A percentile compares a stretch with the other conserved stretches of the same genome.
These are phyloP conservation scores for Carallia pectinifolia DNA, from an alignment of 345 rosid genomes.

Conservation along the genomic window DNA sequence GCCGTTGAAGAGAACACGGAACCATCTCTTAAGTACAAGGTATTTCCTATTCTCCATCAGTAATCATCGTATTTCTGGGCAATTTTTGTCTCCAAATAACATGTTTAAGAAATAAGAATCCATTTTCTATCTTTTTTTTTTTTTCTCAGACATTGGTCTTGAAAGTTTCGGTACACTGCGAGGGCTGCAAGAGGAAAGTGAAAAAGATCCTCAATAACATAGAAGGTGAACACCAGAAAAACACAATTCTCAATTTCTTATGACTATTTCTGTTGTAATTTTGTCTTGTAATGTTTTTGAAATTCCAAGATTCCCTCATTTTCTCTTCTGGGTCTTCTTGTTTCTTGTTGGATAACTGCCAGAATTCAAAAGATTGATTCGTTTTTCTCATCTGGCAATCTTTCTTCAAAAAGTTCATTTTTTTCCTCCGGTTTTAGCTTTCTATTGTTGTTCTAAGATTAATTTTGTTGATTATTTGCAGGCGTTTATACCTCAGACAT, in stretches of 20 bases:
- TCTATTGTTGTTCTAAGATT: background rate
- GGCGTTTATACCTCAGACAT: constrained; percentile 35
- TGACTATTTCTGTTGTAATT: background rate
- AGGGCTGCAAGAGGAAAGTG: constrained; percentile 34
- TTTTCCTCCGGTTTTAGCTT: background rate
- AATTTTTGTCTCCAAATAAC: background rate
- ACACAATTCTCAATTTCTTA: background rate
- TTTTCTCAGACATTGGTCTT: constrained; percentile 23
- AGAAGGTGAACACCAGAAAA: constrained; percentile 20
- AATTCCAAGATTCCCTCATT: background rate
- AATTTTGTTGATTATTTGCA: constrained; percentile 10
- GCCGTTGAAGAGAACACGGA: constrained; percentile 28
- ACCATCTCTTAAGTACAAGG: constrained; percentile 61
- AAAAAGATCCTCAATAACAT: constrained; percentile 20
- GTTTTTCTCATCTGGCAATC: background rate
- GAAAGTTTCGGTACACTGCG: constrained; percentile 31
- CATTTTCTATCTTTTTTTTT: background rate
- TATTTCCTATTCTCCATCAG: constrained; percentile 7
- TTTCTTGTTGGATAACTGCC: background rate
- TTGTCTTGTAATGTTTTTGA: background rate
- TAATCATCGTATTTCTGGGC: background rate
- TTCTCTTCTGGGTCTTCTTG: background rate
- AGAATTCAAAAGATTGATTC: background rate
- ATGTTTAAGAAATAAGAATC: background rate
- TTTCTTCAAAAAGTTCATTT: background rate